Evolutionary conservation across 2,329 filamentous ascomycete species (phyloP), one percentile per base, ranked within the genome.

Genomic region (Dichotomopilus funicola): DNA sequence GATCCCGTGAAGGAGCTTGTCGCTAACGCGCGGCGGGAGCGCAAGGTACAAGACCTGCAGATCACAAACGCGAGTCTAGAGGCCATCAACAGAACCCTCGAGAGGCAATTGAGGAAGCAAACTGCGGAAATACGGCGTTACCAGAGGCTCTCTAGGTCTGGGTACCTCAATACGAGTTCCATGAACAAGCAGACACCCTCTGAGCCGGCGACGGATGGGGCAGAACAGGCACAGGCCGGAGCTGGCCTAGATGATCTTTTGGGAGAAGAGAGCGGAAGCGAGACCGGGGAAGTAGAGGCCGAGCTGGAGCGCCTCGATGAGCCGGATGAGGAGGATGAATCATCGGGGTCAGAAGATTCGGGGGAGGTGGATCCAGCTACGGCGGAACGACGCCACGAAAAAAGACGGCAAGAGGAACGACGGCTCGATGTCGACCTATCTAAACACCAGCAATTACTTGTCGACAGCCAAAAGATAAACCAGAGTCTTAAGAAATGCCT

Each of bases 31-130:
- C 83, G 94, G 35, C 82, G 90, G 38, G 94, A 97, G 71, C 83
- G 94, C 59, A 99, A 97, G 73, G 91, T 99, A 1, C 82, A 97
- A 62, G 94, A 99, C 68, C 76, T 99, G 5, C 90, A 99, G 68
- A 99, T 99, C 61, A 96, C 88, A 54, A 99, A 99, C 66, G 94
- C 90, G 1, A 96, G 91, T 1, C 79, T 99, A 3, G 82, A 96
- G 55, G 94, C 94, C 42, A 97, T 99, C 72, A 99, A 99, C 68
- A 81, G 91, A 52, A 94, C 91, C 0, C 75, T 99, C 0, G 94
- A 99, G 72, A 83, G 90, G 31, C 90, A 97, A 68, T 79, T 99
- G 64, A 84, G 91, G 33, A 95, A 95, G 68, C 92, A 97, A 66
- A 92, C 88, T 40, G 82, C 88, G 1, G 94, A 99, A 67, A 70